These are phyloP conservation scores for Geotrichum reessii DNA, from an alignment of 1,139 yeast genomes.

Conservation along the genomic window DNA sequence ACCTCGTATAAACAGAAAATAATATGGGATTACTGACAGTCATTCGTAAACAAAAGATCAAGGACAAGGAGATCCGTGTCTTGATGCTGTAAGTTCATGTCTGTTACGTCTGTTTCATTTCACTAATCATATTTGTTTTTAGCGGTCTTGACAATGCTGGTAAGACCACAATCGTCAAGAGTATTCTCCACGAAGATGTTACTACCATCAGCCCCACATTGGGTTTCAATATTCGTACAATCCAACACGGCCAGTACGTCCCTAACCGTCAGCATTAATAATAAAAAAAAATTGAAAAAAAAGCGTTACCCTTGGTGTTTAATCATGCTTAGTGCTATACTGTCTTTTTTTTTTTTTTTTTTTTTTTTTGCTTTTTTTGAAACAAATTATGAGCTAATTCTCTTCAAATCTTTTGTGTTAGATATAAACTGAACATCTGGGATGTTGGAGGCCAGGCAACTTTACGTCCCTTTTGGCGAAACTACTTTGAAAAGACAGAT, in stretches of 20 bases:
- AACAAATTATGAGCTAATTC: not conserved
- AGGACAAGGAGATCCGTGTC: conserved; percentile 71
- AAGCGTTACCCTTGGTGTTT: too few relatives aligned
- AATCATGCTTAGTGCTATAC: not conserved
- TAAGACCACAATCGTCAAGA: conserved; percentile 70
- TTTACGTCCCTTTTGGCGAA: conserved; percentile 80
- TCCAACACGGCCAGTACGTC: conserved; percentile 32
- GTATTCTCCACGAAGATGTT: conserved; percentile 40
- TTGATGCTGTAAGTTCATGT: conserved; percentile 45
- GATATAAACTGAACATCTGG: conserved; percentile 48
- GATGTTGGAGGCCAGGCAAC: conserved; percentile 87
- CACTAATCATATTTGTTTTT: not conserved
- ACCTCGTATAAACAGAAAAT: conserved; percentile 2
- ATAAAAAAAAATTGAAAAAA: too few relatives aligned
- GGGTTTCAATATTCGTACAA: conserved; percentile 58
- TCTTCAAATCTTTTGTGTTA: conserved; percentile 23
- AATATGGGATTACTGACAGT: conserved; percentile 82
- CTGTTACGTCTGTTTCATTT: not conserved
- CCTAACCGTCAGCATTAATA: too few relatives aligned
- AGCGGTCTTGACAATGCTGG: conserved; percentile 86
- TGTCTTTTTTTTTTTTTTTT: not conserved
- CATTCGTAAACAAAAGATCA: conserved; percentile 73
- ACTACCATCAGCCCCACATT: conserved; percentile 52
- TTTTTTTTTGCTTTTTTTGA: not conserved
- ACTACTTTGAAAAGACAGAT: conserved; percentile 83